Evolutionary conservation across 441 rosid species (phyloP).

Genomic region (Biscutella auriculata): DNA sequence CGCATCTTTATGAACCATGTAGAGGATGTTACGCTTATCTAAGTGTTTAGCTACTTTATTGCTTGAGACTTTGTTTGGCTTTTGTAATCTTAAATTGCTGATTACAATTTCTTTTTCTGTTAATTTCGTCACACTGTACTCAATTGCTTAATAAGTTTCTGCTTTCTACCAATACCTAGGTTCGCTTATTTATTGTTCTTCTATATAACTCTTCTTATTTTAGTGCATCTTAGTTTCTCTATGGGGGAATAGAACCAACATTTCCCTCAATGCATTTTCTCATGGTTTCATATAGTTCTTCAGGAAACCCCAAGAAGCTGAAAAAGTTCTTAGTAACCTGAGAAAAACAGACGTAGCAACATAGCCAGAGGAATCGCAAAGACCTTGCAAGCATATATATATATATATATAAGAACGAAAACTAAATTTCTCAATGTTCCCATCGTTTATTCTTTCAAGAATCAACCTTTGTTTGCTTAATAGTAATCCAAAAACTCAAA

Average conservation of each 20-base stretch:
- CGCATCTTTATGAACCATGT: neutral
- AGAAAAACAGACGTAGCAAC: conserved; percentile 38
- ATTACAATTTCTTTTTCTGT: no score
- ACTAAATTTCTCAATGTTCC: neutral
- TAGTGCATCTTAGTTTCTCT: no score
- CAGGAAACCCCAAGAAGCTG: conserved; percentile 89
- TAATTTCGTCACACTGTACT: no score
- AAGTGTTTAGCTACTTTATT: no score
- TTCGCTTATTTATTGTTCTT: no score
- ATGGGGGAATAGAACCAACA: conserved; percentile 70
- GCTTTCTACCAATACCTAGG: no score
- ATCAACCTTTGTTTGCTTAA: neutral
- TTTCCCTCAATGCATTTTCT: conserved; percentile 91
- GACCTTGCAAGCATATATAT: conserved; percentile 1
- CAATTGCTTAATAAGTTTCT: no score
- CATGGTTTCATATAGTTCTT: conserved; percentile 81
- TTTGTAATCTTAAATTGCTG: no score
- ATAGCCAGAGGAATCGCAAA: neutral
- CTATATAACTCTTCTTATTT: no score
- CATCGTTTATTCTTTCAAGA: neutral
- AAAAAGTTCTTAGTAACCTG: conserved; percentile 61
- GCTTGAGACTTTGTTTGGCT: no score
- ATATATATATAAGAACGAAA: neutral
- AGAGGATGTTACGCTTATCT: neutral
- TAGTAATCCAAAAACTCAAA: neutral